phyloP scores from a whole-genome alignment of 352 stramenopile genomes.

The Phytophthora syringae region DNA sequence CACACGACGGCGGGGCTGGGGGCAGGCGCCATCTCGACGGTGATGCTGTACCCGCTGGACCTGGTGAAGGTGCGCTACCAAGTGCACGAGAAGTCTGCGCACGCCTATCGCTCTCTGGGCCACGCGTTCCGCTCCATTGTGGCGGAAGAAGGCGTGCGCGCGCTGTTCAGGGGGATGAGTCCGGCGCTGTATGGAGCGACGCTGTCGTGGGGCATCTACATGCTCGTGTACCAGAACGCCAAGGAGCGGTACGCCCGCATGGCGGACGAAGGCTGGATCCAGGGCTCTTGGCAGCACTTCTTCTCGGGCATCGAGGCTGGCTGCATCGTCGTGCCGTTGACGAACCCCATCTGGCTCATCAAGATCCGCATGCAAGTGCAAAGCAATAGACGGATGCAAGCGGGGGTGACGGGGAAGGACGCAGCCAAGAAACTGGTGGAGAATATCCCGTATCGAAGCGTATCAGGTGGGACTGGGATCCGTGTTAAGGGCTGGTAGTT shows the following conservation, averaged over 20 bases:
- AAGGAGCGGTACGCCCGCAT: slow-evolving; percentile 89
- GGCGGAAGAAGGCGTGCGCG: slow-evolving; percentile 85
- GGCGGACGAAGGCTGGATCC: slow-evolving; percentile 71
- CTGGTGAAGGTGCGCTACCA: slow-evolving; percentile 98
- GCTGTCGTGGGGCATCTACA: slow-evolving; percentile 98
- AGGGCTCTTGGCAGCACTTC: slow-evolving; percentile 85
- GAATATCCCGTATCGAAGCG: slow-evolving; percentile 69
- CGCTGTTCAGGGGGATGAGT: slow-evolving; percentile 94
- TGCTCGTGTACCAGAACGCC: slow-evolving; percentile 97
- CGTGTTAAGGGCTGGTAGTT: not conserved
- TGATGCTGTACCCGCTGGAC: slow-evolving; percentile 96
- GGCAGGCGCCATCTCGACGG: slow-evolving; percentile 81
- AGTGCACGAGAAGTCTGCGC: slow-evolving; percentile 90
- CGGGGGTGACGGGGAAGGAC: slow-evolving; percentile 56
- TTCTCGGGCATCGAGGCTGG: slow-evolving; percentile 82
- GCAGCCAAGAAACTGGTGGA: slow-evolving; percentile 56
- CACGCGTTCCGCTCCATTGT: slow-evolving; percentile 82
- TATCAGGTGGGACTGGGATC: slow-evolving; percentile 46
- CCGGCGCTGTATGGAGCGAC: slow-evolving; percentile 96
- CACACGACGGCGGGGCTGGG: slow-evolving; percentile 72
- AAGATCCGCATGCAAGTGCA: slow-evolving; percentile 97
- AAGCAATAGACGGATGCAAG: slow-evolving; percentile 56
- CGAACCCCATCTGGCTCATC: slow-evolving; percentile 99
- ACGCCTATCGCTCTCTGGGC: slow-evolving; percentile 69
- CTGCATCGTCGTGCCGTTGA: slow-evolving; percentile 94